Evolutionary conservation across 495 filamentous ascomycete genomes (phyloP).

Genomic region (Pyrenula aspistea): DNA sequence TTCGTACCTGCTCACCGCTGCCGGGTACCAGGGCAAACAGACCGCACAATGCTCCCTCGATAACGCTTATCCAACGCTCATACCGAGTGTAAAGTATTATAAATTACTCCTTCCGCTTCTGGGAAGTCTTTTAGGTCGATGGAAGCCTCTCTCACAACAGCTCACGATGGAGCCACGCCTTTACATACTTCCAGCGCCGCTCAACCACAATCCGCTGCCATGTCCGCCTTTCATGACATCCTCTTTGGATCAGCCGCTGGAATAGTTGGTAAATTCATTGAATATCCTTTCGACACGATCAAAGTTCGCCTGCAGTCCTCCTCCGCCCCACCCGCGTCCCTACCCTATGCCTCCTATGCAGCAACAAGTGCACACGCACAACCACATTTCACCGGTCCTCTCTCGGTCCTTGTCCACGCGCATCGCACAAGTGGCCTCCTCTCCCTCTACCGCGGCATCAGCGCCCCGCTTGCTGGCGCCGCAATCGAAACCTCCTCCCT

Average conservation of each 20-base stretch:
- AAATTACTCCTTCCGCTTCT: neutral
- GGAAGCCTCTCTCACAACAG: conserved; percentile 20
- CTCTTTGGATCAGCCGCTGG: conserved; percentile 76
- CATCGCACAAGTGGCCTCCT: conserved; percentile 55
- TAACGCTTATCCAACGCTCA: conserved; percentile 3
- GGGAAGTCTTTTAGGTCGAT: conserved; percentile 12
- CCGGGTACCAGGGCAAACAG: neutral
- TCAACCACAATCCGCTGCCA: conserved; percentile 36
- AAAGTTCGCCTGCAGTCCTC: conserved; percentile 58
- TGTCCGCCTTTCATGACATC: conserved; percentile 70
- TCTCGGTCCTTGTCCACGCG: conserved; percentile 89
- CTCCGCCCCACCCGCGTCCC: neutral
- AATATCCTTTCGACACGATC: conserved; percentile 97
- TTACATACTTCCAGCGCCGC: conserved; percentile 29
- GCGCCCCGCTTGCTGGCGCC: conserved; percentile 79
- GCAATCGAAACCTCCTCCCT: conserved; percentile 88
- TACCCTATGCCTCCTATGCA: conserved; percentile 38
- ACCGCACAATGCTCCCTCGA: neutral
- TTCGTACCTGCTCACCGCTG: neutral
- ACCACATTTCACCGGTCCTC: conserved; percentile 75
- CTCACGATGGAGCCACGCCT: conserved; percentile 25
- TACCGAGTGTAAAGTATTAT: conserved; percentile 7
- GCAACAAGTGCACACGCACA: conserved; percentile 35
- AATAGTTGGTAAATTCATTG: conserved; percentile 86
- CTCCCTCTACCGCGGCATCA: conserved; percentile 87